Evolutionary conservation across 176 grass and related monocot genomes (phyloP), one percentile per base, ranked within the genome.

Genomic region (Tillandsia fasciculata): DNA sequence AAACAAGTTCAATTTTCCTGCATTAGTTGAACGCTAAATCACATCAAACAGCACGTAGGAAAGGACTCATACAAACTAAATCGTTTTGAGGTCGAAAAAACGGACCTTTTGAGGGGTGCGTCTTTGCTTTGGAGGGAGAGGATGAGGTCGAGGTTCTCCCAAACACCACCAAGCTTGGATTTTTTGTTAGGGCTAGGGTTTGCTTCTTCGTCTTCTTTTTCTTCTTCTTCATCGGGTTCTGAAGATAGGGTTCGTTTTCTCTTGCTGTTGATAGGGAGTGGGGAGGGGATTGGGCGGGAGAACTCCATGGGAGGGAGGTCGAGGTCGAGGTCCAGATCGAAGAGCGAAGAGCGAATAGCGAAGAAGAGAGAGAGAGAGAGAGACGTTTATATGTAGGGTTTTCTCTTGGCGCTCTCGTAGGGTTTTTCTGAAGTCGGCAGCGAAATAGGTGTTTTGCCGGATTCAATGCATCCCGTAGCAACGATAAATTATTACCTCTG

Each of bases 61-160:
- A 26, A 64, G 69, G 8, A 42, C 33, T 6, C 50, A 9, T 5
- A 48, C 24, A 68, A 26, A 58, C 24, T 48, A 15, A 26, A 66
- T 12, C 49, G 12, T 23, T 5, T 6, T 52, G 18, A 27, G 49
- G 64, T 53, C 10, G 4, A 26, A 68, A 68, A 0, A 8, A 65
- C 9, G 26, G 51, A 93, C 94, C 90, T 93, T 77, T 84, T 14
- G 28, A 99, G 82, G 50, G 89, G 77, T 22, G 68, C 69, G 64
- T 90, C 94, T 77, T 88, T 93, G 67, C 81, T 71, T 73, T 99
- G 87, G 49, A 99, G 87, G 52, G 84, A 84, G 56, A 99, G 84
- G 68, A 90, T 78, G 64, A 88, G 82, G 75, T 93, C 90, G 50
- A 93, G 84, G 66, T 88, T 87, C 29, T 76, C 82, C 87, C 80